A percentile compares a stretch with the other conserved stretches of the same genome.
Conservation (phyloP, 1,284 basidiomycete species). For the Apiotrichum laibachii region DNA sequence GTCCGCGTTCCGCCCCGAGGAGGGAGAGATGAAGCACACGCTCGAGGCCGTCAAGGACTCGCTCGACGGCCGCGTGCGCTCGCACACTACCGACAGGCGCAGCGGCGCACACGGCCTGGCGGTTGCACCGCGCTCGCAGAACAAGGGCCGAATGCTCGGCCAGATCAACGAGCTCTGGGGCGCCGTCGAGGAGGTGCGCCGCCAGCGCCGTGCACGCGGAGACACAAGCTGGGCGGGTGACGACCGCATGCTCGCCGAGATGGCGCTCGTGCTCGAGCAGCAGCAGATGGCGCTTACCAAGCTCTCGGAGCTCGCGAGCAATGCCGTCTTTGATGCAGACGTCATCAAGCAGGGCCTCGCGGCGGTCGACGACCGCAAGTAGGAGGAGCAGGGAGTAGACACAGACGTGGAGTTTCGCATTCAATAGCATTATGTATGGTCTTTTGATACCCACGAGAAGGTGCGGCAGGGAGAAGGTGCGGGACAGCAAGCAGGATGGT, state of each 20-base stretch:
- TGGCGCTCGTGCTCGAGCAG: conserved; percentile 71
- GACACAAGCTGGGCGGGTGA: conserved; percentile 72
- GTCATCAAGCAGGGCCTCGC: conserved; percentile 56
- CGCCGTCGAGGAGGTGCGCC: conserved; percentile 67
- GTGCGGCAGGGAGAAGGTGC: background rate
- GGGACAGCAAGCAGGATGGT: too few relatives aligned
- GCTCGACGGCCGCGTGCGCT: conserved; percentile 55
- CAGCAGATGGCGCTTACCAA: conserved; percentile 77
- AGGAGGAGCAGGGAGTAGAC: background rate
- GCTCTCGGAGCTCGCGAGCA: conserved; percentile 69
- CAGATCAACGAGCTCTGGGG: conserved; percentile 81
- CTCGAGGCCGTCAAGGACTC: conserved; percentile 76
- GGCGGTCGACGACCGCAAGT: conserved; percentile 16
- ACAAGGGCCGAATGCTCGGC: conserved; percentile 55
- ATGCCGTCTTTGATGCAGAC: conserved; percentile 65
- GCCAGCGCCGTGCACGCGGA: conserved; percentile 49
- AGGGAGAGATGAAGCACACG: conserved; percentile 66
- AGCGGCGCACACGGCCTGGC: conserved; percentile 18
- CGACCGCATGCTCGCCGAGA: conserved; percentile 71
- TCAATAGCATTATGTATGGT: conserved; percentile 2
- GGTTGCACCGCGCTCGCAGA: conserved; percentile 40
- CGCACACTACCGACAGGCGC: conserved; percentile 3
- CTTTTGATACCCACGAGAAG: background rate
- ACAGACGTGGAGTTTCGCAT: background rate
- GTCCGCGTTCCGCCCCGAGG: conserved; percentile 74